Base-by-base conservation (phyloP, 208 protist genomes). In the Tritrichomonas musculus region DNA sequence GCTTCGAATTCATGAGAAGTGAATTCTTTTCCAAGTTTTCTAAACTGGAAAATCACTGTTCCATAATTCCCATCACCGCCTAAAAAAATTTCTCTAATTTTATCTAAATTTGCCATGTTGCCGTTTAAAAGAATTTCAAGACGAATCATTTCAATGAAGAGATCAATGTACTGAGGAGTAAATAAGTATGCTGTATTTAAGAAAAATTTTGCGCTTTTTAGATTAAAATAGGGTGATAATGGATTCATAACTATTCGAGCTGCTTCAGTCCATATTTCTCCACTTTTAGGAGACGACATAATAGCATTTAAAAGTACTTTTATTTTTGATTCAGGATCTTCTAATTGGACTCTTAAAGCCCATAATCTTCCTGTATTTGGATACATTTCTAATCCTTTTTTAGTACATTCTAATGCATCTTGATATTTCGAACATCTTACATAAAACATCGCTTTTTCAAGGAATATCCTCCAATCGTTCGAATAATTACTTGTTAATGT, bases 81-180 rank as follows among this genome's bases (percentile, higher is more conserved):
- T 50, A 88, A 8, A 57, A 88, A 88, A 17, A 41, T 57, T 11
- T 57, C 27, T 17, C 39, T 41, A 14, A 88, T 20, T 8, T 57
- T 5, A 27, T 1, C 1, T 5, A 55, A 88, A 1, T 88, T 39
- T 2, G n/a, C 41, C 8, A 39, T 33, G 8, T 50, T 30, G 1
- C 77, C 77, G 20, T 88, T 80, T 11, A 47, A 25, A 1, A 84
- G 82, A 17, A 93, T 55, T n/a, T 96, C 93, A 14, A 96, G 93
- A 20, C 96, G 39, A 3, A 97, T 69, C 66, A 95, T 94, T 93
- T 98, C 97, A 53, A 98, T 95, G 84, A 98, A 97, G 30, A 96
- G 97, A 92, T 98, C 97, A 65, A 96, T 96, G 94, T 97, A 97
- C 94, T 98, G 97, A 25, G 97, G 97, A 65, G 97, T 97, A 93